Percentiles rank a stretch among this genome's conserved stretches.
These are phyloP conservation scores for Murraya koenigii DNA, from an alignment of 345 rosid genomes.

Conservation along the genomic window DNA sequence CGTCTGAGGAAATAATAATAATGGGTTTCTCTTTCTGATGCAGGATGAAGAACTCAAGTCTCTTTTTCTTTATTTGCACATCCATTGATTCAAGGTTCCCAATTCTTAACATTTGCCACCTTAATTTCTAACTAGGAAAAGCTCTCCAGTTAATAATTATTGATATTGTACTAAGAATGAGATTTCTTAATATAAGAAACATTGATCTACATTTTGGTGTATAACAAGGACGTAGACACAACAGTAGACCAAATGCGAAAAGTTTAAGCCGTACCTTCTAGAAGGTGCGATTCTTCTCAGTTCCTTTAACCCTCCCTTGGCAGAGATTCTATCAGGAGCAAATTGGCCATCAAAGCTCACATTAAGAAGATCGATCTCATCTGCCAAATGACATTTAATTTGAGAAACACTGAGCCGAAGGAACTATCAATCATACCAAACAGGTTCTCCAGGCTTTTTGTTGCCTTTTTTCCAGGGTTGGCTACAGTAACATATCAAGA, in stretches of 20 bases:
- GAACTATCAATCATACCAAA: background rate
- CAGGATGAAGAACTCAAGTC: background rate
- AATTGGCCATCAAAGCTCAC: slow-evolving; percentile 84
- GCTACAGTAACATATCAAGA: background rate
- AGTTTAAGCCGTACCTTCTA: slow-evolving; percentile 52
- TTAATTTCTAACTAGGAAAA: background rate
- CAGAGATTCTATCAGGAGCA: slow-evolving; percentile 93
- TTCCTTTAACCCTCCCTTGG: slow-evolving; percentile 70
- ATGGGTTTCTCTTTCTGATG: background rate
- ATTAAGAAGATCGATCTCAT: slow-evolving; percentile 85
- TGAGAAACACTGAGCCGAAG: slow-evolving; percentile 7
- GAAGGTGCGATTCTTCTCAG: slow-evolving; percentile 64
- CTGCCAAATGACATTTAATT: slow-evolving; percentile 35
- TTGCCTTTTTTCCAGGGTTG: background rate
- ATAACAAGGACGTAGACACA: background rate
- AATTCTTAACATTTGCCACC: background rate
- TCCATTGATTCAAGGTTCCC: background rate
- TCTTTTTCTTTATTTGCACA: background rate
- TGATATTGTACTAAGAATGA: background rate
- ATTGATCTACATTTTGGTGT: background rate
- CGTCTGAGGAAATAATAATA: background rate
- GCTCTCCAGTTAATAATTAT: background rate
- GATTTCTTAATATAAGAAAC: background rate
- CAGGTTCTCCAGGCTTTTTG: background rate
- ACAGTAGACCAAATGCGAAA: background rate